phyloP scores from a whole-genome alignment of 768 basidiomycete genomes.

The Amanita muscaria region DNA sequence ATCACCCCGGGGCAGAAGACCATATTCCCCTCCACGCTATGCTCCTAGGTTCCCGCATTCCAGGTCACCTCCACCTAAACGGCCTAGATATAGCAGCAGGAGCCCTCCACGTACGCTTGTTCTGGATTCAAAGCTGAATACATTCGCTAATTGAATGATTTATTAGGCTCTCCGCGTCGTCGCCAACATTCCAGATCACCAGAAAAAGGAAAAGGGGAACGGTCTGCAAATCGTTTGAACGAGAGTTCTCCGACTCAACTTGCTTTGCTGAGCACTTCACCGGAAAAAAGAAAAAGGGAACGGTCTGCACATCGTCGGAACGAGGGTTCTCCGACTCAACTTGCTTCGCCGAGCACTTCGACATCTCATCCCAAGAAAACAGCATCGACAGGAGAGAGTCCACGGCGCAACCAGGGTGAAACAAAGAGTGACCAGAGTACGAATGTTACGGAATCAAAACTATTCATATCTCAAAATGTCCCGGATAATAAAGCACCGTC shows the following conservation, averaged over 20 bases:
- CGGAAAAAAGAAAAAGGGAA: background rate
- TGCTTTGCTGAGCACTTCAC: background rate
- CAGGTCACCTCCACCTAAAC: conserved; percentile 3
- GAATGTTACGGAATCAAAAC: background rate
- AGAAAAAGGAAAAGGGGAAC: background rate
- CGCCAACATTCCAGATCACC: conserved; percentile 1
- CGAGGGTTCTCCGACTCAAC: background rate
- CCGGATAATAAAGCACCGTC: background rate
- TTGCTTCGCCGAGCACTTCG: background rate
- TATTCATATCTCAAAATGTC: background rate
- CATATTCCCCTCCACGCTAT: conserved; percentile 7
- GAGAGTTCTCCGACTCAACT: background rate
- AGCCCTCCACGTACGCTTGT: conserved; percentile 1
- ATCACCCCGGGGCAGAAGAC: conserved; percentile 3
- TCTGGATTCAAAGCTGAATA: background rate
- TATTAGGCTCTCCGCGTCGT: conserved; percentile 6
- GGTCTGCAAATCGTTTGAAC: no score
- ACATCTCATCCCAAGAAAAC: conserved; percentile 1
- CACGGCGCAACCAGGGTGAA: no score
- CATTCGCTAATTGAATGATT: no score
- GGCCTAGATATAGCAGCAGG: background rate
- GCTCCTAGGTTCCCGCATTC: background rate
- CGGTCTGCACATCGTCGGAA: no score
- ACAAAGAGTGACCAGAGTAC: no score
- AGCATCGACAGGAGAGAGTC: no score